Base-by-base conservation (phyloP, 441 rosid species). In the Bruguiera hainesii region DNA sequence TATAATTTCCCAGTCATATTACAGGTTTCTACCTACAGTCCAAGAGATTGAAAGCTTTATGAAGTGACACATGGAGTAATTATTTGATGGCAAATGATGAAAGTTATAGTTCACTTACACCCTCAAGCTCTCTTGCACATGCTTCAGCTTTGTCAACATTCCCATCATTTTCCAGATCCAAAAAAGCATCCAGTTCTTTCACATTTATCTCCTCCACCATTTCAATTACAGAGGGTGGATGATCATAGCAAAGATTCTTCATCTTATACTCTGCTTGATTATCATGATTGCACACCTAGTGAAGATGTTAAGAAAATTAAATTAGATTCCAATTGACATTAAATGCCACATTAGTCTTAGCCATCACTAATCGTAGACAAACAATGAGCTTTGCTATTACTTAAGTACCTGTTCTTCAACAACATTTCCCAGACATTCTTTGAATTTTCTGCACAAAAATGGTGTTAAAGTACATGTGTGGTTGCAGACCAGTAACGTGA, bases 131-230 rank as follows among this genome's bases (percentile, higher is more conserved):
- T 78, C 82, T 92, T 56, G 81, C 70, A 72, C 83, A 96, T 63
- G 86, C 92, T 81, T 92, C 98, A 42, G 96, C 98, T 77, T 76
- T 89, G 73, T 84, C 82, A 46, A 87, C 81, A 70, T 80, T 87
- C 65, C 75, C 86, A 68, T 83, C 76, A 70, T 67, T 78, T 75
- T 90, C 93, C 62, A 77, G 42, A 29, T 63, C 67, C 26, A 70
- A 60, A 21, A 80, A 71, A 75, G 75, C 76, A 63, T 77, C 86
- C 5, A 72, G 61, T 63, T 89, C 83, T 52, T 79, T 78, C 76
- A 75, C 64, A 63, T 76, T 79, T 26, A 66, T 64, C 58, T 75
- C 81, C 65, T 37, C 60, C 48, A 84, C 66, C 53, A 71, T 71
- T 68, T 70, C 80, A 60, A 71, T 55, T 39, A 75, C 73, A 49